Evolutionary conservation across 176 grass and related monocot genomes (phyloP), one percentile per base, ranked within the genome.

Genomic region (Olyra latifolia): DNA sequence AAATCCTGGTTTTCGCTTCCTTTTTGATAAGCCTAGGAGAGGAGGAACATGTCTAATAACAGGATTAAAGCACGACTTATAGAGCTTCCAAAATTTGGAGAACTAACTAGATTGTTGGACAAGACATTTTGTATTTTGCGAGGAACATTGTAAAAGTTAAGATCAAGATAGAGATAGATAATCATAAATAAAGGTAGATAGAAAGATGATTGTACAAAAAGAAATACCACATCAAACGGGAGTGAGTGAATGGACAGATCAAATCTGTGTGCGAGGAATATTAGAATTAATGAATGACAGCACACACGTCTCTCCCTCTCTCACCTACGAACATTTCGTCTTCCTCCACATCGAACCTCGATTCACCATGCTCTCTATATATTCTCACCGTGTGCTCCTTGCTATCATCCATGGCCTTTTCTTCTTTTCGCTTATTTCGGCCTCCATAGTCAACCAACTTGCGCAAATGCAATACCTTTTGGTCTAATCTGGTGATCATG

Each of bases 371-470:
- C 44, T 35, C 24, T 3, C 11, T 42, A 5, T 42, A 10, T 54
- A 35, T 65, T 63, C 46, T 63, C 43, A 64, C n/a, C 69, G 41
- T 66, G 22, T 29, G 6, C 16, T 43, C 7, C n/a, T 65, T 43
- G 4, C 23, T 75, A 52, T 43, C 60, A 56, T 42, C 27, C 1
- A 32, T 71, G 38, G 4, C 27, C 6, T 76, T 2, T 15, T 3
- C 16, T 69, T 16, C 40, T 81, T 61, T 58, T 28, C 32, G 40
- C 27, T 41, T 61, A 16, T 80, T 59, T 28, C 28, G 62, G 28
- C 48, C 19, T 24, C 10, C 32, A 47, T 80, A 58, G 84, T 80
- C 69, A 74, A 86, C 84, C 58, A 86, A 74, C 59, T 80, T 80
- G 40, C 38, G 0, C 38, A 76, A 83, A 68, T 57, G 83, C 45